phyloP scores from a whole-genome alignment of 441 rosid genomes.

The Jatropha multifida region DNA sequence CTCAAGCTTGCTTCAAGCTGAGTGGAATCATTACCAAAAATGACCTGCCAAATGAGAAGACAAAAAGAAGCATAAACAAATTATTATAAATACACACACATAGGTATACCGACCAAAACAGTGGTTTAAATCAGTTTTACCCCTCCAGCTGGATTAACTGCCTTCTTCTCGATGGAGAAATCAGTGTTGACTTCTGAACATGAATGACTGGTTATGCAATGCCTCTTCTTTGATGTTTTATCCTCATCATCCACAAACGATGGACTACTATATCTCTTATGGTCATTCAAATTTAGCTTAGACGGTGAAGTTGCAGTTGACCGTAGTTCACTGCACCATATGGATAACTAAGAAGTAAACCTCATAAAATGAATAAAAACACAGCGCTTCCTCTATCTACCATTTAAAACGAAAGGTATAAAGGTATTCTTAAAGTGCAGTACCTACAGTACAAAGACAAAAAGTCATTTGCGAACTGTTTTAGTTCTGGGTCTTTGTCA shows the following conservation, averaged over 20 bases:
- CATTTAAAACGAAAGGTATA: not conserved
- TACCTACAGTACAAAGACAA: slow-evolving; percentile 96
- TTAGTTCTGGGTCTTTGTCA: slow-evolving; percentile 54
- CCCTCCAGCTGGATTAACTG: slow-evolving; percentile 36
- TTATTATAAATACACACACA: slow-evolving; percentile 12
- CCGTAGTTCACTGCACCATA: slow-evolving; percentile 56
- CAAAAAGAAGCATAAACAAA: slow-evolving; percentile 10
- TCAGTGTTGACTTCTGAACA: slow-evolving; percentile 32
- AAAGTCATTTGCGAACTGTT: slow-evolving; percentile 71
- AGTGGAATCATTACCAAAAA: slow-evolving; percentile 26
- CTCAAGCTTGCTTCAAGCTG: slow-evolving; percentile 57
- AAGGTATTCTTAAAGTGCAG: slow-evolving; percentile 5
- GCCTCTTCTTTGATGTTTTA: slow-evolving; percentile 53
- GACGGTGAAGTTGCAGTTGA: slow-evolving; percentile 49
- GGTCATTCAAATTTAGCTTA: slow-evolving; percentile 40
- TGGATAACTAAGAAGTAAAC: not conserved
- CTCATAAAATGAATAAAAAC: slow-evolving; percentile 11
- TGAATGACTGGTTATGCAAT: slow-evolving; percentile 32
- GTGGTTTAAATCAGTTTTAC: slow-evolving; percentile 34
- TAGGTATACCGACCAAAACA: no score
- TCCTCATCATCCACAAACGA: slow-evolving; percentile 39
- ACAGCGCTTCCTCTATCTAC: not conserved
- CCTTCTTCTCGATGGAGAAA: slow-evolving; percentile 36
- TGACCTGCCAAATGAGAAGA: slow-evolving; percentile 30
- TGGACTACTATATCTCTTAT: slow-evolving; percentile 52